phyloP scores from a whole-genome alignment of 495 filamentous ascomycete genomes.

The Oleoguttula mirabilis region DNA sequence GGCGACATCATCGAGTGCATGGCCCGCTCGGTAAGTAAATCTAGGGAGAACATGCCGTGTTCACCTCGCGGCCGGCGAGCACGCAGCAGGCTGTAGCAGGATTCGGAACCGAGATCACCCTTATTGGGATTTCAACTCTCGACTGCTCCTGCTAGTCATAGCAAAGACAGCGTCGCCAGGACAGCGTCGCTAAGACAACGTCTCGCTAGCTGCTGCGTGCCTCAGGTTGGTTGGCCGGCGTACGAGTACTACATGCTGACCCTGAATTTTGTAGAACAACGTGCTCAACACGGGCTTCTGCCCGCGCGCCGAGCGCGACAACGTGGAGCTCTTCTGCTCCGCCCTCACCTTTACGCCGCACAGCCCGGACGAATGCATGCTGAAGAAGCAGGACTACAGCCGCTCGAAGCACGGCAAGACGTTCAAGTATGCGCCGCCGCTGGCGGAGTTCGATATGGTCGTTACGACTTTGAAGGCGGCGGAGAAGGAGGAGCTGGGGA shows the following conservation, averaged over 20 bases:
- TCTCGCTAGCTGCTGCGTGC: too few relatives aligned
- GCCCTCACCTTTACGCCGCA: constrained; percentile 53
- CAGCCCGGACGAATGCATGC: constrained; percentile 38
- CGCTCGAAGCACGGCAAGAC: constrained; percentile 48
- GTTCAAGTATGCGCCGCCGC: constrained; percentile 51
- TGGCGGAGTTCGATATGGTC: constrained; percentile 40
- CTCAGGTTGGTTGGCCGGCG: too few relatives aligned
- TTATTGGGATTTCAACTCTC: too few relatives aligned
- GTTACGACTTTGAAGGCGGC: constrained; percentile 25
- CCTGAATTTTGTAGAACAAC: constrained; percentile 65
- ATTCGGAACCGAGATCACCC: too few relatives aligned
- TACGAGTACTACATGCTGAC: too few relatives aligned
- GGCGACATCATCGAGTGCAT: constrained; percentile 81
- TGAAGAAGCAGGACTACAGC: constrained; percentile 37
- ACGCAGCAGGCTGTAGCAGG: too few relatives aligned
- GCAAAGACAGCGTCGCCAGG: too few relatives aligned
- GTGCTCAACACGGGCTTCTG: constrained; percentile 69
- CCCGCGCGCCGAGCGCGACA: constrained; percentile 49
- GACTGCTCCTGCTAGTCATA: too few relatives aligned
- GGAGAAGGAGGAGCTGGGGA: constrained; percentile 46
- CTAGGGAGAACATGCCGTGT: too few relatives aligned
- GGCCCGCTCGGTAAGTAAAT: too few relatives aligned
- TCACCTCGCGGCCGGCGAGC: too few relatives aligned
- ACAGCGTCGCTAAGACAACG: too few relatives aligned
- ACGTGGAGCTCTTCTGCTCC: constrained; percentile 47